These are phyloP conservation scores for Zygosaccharomyces rouxii DNA, from an alignment of 805 yeast genomes.

Conservation along the genomic window DNA sequence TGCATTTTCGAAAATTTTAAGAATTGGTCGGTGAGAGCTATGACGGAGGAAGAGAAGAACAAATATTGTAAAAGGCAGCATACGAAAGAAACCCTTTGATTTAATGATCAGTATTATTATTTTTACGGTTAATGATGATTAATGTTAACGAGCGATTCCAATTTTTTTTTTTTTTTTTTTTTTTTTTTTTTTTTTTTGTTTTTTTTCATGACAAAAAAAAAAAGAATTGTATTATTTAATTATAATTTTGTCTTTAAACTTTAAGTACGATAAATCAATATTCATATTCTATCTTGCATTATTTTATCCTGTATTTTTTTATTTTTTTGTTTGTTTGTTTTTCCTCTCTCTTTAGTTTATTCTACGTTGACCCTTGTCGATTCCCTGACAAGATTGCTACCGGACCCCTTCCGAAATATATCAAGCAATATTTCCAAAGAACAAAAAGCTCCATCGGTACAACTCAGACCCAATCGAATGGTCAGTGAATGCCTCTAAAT, in stretches of 20 bases:
- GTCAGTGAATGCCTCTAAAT: neutral
- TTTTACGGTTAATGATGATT: constrained; percentile 5
- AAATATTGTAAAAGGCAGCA: constrained; percentile 33
- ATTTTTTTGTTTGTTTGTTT: neutral
- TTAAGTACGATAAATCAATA: neutral
- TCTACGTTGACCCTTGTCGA: neutral
- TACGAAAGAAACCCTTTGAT: constrained; percentile 7
- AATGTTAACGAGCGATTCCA: neutral
- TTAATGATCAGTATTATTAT: neutral
- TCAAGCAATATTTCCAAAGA: neutral
- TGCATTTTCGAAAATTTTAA: constrained; percentile 32
- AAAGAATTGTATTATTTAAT: neutral
- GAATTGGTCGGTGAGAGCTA: constrained; percentile 30
- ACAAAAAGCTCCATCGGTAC: neutral
- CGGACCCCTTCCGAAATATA: neutral
- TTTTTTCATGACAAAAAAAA: neutral
- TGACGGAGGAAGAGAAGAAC: constrained; percentile 31
- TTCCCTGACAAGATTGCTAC: neutral
- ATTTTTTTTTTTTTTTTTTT: neutral
- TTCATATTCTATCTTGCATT: neutral
- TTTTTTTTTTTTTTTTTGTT: neutral
- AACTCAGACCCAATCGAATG: neutral
- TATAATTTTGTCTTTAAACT: too few relatives aligned
- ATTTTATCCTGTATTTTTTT: neutral
- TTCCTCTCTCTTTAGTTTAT: neutral